Evolutionary conservation across 768 basidiomycete species (phyloP).

Genomic region (Boletus reticulatus): DNA sequence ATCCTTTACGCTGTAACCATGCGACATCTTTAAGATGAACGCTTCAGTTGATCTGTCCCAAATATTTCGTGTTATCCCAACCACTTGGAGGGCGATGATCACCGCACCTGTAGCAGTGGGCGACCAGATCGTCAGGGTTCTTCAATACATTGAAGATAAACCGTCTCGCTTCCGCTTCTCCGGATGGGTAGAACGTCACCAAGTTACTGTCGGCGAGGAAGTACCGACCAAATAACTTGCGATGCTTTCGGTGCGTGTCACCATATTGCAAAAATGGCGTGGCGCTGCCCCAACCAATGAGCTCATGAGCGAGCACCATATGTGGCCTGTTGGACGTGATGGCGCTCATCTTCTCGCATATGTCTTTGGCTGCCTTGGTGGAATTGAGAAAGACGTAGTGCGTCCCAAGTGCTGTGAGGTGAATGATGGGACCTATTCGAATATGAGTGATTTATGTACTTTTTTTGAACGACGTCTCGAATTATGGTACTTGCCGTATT

Average conservation of each 20-base stretch:
- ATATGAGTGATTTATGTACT: conserved; percentile 9
- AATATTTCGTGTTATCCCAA: neutral
- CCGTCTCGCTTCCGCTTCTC: neutral
- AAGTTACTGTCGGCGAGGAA: conserved; percentile 3
- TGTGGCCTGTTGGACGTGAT: conserved; percentile 4
- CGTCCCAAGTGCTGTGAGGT: conserved; percentile 35
- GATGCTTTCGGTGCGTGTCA: neutral
- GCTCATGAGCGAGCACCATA: conserved; percentile 19
- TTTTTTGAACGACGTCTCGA: neutral
- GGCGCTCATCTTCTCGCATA: conserved; percentile 10
- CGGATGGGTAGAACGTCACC: neutral
- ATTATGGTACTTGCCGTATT: conserved; percentile 35
- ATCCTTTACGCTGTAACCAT: conserved; percentile 33
- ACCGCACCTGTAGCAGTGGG: conserved; percentile 2
- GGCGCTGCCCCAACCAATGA: conserved; percentile 3
- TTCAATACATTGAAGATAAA: neutral
- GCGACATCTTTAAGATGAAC: conserved; percentile 31
- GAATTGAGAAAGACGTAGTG: conserved; percentile 49
- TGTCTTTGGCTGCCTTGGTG: conserved; percentile 28
- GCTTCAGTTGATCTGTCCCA: conserved; percentile 31
- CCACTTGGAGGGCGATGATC: neutral
- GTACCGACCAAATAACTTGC: neutral
- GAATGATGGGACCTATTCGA: conserved; percentile 4
- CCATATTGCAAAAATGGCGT: conserved; percentile 3
- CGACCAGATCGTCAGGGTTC: neutral